A percentile compares a stretch with the other conserved stretches of the same genome.
phyloP scores from a whole-genome alignment of 257 asterid species.

The Salvia rosmarinus region DNA sequence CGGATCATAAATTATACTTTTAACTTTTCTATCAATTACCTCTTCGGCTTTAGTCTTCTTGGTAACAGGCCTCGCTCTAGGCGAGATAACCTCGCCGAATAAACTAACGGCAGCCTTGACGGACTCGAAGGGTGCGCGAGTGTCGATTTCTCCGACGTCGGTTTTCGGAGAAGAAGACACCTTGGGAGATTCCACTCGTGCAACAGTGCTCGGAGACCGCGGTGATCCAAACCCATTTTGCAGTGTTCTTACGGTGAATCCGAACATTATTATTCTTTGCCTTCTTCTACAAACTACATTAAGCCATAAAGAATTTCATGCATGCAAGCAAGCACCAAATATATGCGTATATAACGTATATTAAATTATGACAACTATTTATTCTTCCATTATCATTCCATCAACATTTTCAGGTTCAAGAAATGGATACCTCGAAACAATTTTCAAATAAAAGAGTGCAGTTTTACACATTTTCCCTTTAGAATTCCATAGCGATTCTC shows the following conservation, averaged over 20 bases:
- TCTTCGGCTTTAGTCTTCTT: slow-evolving; percentile 73
- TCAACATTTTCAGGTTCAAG: neutral
- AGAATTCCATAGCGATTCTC: neutral
- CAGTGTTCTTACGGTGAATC: slow-evolving; percentile 55
- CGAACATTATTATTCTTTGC: slow-evolving; percentile 47
- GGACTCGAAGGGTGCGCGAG: slow-evolving; percentile 71
- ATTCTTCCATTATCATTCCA: neutral
- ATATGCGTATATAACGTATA: too few species aligned
- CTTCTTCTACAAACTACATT: slow-evolving; percentile 35
- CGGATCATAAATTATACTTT: too few species aligned
- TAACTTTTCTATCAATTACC: slow-evolving; percentile 39
- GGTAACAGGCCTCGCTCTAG: slow-evolving; percentile 43
- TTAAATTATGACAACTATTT: neutral
- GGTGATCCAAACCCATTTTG: slow-evolving; percentile 62
- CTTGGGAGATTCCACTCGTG: slow-evolving; percentile 24
- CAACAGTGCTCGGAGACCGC: slow-evolving; percentile 32
- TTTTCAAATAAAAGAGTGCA: neutral
- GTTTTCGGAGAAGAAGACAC: slow-evolving; percentile 39
- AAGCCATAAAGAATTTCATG: neutral
- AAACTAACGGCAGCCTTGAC: slow-evolving; percentile 83
- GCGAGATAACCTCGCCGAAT: slow-evolving; percentile 64
- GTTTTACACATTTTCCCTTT: neutral
- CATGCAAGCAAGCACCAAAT: neutral
- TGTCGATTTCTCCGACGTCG: slow-evolving; percentile 55
- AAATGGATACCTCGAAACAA: slow-evolving; percentile 1